Evolutionary conservation across 163 green algal genomes (phyloP), one percentile per base, ranked within the genome.

Genomic region (Chlamydomonas reinhardtii): DNA sequence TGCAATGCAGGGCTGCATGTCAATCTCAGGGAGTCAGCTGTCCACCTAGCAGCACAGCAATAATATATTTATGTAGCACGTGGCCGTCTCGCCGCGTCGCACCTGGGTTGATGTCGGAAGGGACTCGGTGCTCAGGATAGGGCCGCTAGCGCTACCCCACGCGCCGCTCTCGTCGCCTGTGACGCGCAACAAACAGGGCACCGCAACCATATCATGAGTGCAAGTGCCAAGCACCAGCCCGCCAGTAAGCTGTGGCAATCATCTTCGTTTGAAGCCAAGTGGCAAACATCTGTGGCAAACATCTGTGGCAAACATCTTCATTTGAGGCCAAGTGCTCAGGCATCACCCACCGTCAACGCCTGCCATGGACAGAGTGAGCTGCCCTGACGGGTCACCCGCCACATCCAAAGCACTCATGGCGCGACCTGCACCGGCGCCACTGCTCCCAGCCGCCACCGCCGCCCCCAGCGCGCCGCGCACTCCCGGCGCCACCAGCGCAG

Each of bases 81-180:
- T n/a, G n/a, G n/a, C 14, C 19, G 6, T 19, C 11, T 56, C 19
- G 48, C 48, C 11, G 48, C 48, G 48, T 2, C 48, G 14, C 48
- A 56, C 48, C 48, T 56, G 48, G 14, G 48, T 56, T 2, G 62
- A 70, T 14, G 48, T 78, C 29, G 32, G 31, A 4, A 48, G 24
- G 8, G 68, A 72, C n/a, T 77, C 78, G 52, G 25, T n/a, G 78
- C 34, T 71, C 5, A 85, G 31, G 48, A 76, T 76, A 15, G 66
- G 52, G 27, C 78, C 66, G 66, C 66, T 76, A 48, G 66, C 68
- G 66, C 78, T 85, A 6, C 78, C 78, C 78, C 78, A 85, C 20
- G 77, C 56, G 25, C 43, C 77, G 37, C 59, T 83, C 32, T 71
- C 73, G 68, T 85, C 78, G 15, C 48, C 66, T 73, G 66, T 12